Conservation (phyloP, 2,329 filamentous ascomycete genomes). For the Penicillium sp. region DNA sequence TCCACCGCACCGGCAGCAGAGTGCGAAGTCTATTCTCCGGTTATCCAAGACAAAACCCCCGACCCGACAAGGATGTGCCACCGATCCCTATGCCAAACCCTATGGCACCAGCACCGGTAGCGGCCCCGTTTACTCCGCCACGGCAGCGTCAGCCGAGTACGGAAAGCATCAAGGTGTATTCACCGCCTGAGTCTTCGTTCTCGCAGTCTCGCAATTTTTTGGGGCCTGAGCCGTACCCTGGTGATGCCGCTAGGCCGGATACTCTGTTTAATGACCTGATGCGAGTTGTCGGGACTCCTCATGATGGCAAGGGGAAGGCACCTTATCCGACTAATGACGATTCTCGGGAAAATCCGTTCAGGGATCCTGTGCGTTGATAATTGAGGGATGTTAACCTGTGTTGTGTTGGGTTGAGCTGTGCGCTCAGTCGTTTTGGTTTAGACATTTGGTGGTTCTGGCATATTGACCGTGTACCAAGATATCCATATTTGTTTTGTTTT, state of each 20-base stretch:
- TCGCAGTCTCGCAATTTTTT: conserved; percentile 25
- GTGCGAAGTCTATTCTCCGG: conserved; percentile 40
- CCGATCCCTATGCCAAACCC: conserved; percentile 15
- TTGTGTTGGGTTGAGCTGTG: neutral
- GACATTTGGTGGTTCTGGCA: neutral
- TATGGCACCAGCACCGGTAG: neutral
- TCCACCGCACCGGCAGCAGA: conserved; percentile 37
- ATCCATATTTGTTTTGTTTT: conserved; percentile 2
- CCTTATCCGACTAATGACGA: conserved; percentile 30
- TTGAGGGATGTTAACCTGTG: neutral
- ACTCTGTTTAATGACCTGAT: conserved; percentile 43
- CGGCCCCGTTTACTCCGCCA: conserved; percentile 22
- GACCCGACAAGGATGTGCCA: conserved; percentile 24
- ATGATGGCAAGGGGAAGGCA: conserved; percentile 22
- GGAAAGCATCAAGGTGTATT: conserved; percentile 51
- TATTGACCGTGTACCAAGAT: conserved; percentile 5
- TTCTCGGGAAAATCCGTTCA: conserved; percentile 4
- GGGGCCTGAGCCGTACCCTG: conserved; percentile 29
- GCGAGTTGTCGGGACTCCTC: conserved; percentile 35
- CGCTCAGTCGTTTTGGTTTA: neutral
- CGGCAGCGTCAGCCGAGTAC: conserved; percentile 37
- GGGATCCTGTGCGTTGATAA: conserved; percentile 2
- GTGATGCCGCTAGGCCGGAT: conserved; percentile 27
- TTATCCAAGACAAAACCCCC: conserved; percentile 12
- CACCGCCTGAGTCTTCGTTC: conserved; percentile 40